Conservation (phyloP, 2,329 filamentous ascomycete species). For the Cytospora piceae region DNA sequence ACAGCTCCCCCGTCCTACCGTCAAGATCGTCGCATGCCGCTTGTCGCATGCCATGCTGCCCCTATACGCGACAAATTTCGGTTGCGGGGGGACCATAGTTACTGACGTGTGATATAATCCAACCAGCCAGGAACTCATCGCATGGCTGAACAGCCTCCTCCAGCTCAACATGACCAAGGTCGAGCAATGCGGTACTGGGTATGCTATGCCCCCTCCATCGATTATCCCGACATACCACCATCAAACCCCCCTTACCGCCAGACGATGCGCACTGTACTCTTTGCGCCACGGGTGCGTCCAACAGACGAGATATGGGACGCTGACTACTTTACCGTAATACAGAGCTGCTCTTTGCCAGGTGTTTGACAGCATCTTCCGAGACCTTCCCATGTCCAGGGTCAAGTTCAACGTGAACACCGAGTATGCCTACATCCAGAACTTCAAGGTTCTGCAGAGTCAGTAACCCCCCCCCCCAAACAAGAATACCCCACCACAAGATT, state of each 20-base stretch:
- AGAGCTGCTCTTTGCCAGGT: conserved; percentile 96
- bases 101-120: conserved; percentile 20
- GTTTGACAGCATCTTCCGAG: conserved; percentile 96
- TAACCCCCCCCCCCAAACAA: neutral
- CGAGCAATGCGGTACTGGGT: conserved; percentile 99
- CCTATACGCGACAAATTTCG: neutral
- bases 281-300: conserved; percentile 33
- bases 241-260: neutral
- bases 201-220: conserved; percentile 40
- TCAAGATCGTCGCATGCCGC: neutral
- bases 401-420: conserved; percentile 98
- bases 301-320: neutral
- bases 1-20: neutral
- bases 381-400: conserved; percentile 92
- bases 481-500: neutral
- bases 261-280: conserved; percentile 33
- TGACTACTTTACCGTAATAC: conserved; percentile 24
- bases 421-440: conserved; percentile 97
- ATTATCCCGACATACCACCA: neutral
- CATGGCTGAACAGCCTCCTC: conserved; percentile 96
- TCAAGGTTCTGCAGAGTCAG: conserved; percentile 93
- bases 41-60: neutral
- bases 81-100: neutral
- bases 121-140: conserved; percentile 87
- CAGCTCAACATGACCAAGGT: conserved; percentile 98